phyloP scores from a whole-genome alignment of 108 stramenopile species.

The Schizochytrium sp. region DNA sequence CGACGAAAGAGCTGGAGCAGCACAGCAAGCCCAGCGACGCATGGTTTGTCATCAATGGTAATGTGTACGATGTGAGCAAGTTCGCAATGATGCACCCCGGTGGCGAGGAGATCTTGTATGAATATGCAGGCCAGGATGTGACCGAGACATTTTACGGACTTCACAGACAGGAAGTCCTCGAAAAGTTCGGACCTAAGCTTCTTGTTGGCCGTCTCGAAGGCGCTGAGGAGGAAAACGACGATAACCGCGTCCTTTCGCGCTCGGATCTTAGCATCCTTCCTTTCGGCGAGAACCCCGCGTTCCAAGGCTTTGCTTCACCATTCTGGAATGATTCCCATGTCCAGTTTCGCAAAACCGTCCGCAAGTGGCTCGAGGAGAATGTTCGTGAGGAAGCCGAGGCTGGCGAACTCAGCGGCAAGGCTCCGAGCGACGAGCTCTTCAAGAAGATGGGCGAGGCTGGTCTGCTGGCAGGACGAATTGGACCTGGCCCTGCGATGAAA shows the following conservation, averaged over 20 bases:
- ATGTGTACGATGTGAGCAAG: conserved; percentile 48
- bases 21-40: not conserved
- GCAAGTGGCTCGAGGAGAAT: conserved; percentile 58
- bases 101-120: conserved; percentile 48
- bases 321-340: conserved; percentile 42
- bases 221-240: not conserved
- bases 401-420: conserved; percentile 56
- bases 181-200: conserved; percentile 35
- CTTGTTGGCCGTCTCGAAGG: conserved; percentile 55
- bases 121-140: conserved; percentile 56
- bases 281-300: conserved; percentile 12
- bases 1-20: conserved; percentile 47
- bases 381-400: conserved; percentile 47
- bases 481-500: conserved; percentile 29
- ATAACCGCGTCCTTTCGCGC: not conserved
- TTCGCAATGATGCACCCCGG: conserved; percentile 58
- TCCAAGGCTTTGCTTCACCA: conserved; percentile 24
- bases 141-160: conserved; percentile 56
- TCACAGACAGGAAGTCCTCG: conserved; percentile 57
- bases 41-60: conserved; percentile 50
- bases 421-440: conserved; percentile 57
- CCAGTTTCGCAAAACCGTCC: conserved; percentile 39
- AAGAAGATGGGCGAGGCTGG: conserved; percentile 28
- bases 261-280: conserved; percentile 37
- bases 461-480: conserved; percentile 43